phyloP scores from a whole-genome alignment of 2,329 filamentous ascomycete species.

The Microcyclospora pomicola region DNA sequence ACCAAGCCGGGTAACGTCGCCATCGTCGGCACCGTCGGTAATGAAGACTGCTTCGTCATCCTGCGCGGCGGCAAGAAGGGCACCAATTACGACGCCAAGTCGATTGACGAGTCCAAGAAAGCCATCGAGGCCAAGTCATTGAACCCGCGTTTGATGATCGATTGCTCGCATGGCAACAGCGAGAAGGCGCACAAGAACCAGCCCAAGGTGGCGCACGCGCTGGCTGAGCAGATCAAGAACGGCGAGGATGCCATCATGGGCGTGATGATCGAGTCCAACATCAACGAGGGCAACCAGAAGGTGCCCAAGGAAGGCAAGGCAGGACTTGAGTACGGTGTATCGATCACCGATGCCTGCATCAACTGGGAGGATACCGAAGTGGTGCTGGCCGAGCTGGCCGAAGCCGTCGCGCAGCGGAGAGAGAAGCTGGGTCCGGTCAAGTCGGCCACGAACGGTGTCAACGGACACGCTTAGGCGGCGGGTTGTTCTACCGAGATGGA shows the following conservation, averaged over 20 bases:
- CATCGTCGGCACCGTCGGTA: slow-evolving; percentile 86
- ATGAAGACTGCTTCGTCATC: slow-evolving; percentile 95
- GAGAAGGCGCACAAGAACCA: slow-evolving; percentile 96
- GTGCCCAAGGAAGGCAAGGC: slow-evolving; percentile 74
- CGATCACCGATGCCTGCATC: slow-evolving; percentile 96
- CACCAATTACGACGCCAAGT: slow-evolving; percentile 82
- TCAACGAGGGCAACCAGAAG: slow-evolving; percentile 87
- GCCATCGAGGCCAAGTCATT: slow-evolving; percentile 63
- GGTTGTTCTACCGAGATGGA: too few relatives aligned
- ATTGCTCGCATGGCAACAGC: slow-evolving; percentile 83
- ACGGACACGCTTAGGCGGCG: too few relatives aligned
- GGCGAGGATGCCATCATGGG: slow-evolving; percentile 86
- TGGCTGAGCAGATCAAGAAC: slow-evolving; percentile 72
- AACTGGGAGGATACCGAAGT: slow-evolving; percentile 78
- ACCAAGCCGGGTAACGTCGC: slow-evolving; percentile 93
- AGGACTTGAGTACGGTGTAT: slow-evolving; percentile 82
- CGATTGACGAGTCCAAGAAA: slow-evolving; percentile 70
- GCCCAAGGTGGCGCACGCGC: slow-evolving; percentile 69
- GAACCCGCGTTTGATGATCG: slow-evolving; percentile 72
- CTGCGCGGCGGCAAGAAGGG: slow-evolving; percentile 83
- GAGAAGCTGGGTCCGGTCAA: slow-evolving; percentile 24
- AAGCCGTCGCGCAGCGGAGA: slow-evolving; percentile 63
- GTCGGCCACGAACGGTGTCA: too few relatives aligned
- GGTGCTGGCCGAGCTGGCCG: slow-evolving; percentile 64
- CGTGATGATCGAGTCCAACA: slow-evolving; percentile 98